Conservation (phyloP, 2,329 filamentous ascomycete species). For the Penicillium sp. region DNA sequence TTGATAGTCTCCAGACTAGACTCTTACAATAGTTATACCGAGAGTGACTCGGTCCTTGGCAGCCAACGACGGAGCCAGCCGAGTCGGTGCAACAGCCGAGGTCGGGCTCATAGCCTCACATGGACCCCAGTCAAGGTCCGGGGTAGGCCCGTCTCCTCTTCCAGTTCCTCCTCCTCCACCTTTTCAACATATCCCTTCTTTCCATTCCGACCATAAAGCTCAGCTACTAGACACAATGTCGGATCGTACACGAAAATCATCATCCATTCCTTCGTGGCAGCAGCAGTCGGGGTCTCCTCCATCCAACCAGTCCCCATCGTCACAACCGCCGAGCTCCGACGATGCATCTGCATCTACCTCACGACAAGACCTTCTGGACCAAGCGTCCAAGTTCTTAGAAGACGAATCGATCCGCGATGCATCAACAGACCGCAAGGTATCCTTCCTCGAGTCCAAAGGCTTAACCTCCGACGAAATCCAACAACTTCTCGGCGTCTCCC, state of each 20-base stretch:
- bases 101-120: slow-evolving; percentile 31
- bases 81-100: slow-evolving; percentile 26
- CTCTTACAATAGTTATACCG: too few species aligned
- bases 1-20: background rate
- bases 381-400: slow-evolving; percentile 74
- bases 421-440: slow-evolving; percentile 69
- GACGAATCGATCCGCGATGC: slow-evolving; percentile 71
- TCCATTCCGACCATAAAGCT: background rate
- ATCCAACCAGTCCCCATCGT: slow-evolving; percentile 35
- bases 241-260: slow-evolving; percentile 33
- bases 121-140: slow-evolving; percentile 23
- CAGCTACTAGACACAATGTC: slow-evolving; percentile 30
- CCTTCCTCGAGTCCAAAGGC: slow-evolving; percentile 78
- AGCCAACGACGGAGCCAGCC: slow-evolving; percentile 6
- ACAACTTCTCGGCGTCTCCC: slow-evolving; percentile 56
- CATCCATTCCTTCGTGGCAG: slow-evolving; percentile 46
- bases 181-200: background rate
- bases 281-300: slow-evolving; percentile 17
- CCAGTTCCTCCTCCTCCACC: slow-evolving; percentile 7
- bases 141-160: slow-evolving; percentile 15
- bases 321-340: slow-evolving; percentile 30
- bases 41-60: background rate
- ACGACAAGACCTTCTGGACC: slow-evolving; percentile 55
- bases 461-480: slow-evolving; percentile 68
- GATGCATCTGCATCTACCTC: slow-evolving; percentile 24